Conservation (phyloP, 1,284 basidiomycete genomes). For the Pyrrhoderma lamaoense region DNA sequence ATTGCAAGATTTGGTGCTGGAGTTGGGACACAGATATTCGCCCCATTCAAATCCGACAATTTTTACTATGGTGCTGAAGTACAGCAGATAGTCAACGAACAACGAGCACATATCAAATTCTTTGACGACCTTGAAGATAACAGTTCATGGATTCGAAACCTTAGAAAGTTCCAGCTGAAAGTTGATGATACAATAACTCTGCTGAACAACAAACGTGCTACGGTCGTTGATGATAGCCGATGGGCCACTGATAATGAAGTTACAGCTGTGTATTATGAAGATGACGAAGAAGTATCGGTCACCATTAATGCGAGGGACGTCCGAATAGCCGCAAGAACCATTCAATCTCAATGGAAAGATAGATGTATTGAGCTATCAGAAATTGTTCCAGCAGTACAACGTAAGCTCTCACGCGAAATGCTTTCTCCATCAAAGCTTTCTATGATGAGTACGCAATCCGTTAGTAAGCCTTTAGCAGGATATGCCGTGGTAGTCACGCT, state of each 20-base stretch:
- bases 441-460: conserved; percentile 25
- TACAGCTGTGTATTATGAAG: conserved; percentile 31
- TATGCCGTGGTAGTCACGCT: conserved; percentile 45
- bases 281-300: conserved; percentile 19
- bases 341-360: conserved; percentile 46
- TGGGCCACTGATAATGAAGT: conserved; percentile 31
- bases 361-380: conserved; percentile 35
- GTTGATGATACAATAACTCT: conserved; percentile 48
- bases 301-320: conserved; percentile 31
- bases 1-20: conserved; percentile 19
- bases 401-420: conserved; percentile 27
- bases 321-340: conserved; percentile 40
- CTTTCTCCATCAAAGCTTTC: conserved; percentile 41
- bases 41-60: conserved; percentile 52
- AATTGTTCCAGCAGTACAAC: conserved; percentile 35
- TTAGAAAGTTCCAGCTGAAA: conserved; percentile 45
- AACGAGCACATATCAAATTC: conserved; percentile 45
- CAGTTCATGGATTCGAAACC: conserved; percentile 40
- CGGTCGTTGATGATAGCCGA: conserved; percentile 32
- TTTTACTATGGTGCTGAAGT: conserved; percentile 58
- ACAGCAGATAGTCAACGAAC: conserved; percentile 26
- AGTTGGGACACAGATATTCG: conserved; percentile 52
- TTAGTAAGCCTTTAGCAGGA: conserved; percentile 34
- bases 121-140: conserved; percentile 38
- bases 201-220: conserved; percentile 26